phyloP scores from a whole-genome alignment of 1,139 yeast species.

The Blastobotrys persicus region DNA sequence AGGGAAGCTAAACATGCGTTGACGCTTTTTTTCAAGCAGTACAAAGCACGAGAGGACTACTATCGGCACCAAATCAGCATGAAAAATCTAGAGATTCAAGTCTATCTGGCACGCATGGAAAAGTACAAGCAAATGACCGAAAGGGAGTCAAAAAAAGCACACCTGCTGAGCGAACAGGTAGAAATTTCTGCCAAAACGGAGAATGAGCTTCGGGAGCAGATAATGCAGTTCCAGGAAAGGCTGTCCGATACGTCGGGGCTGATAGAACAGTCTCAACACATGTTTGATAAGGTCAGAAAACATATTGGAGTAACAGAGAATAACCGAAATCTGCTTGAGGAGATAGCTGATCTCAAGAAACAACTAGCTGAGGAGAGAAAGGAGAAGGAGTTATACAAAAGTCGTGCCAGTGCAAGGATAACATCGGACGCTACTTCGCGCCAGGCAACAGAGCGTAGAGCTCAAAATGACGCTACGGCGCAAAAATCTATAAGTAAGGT shows the following conservation, averaged over 20 bases:
- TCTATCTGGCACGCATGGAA: conserved; percentile 17
- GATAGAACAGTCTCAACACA: background rate
- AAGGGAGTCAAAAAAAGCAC: conserved; percentile 14
- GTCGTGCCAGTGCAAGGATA: background rate
- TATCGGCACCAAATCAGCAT: conserved; percentile 18
- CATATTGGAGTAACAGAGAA: background rate
- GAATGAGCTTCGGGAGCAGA: background rate
- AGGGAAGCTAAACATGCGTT: conserved; percentile 11
- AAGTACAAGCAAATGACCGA: conserved; percentile 12
- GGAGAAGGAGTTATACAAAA: conserved; percentile 1
- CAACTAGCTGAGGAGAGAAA: background rate
- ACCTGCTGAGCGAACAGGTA: conserved; percentile 18
- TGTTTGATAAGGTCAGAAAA: conserved; percentile 2
- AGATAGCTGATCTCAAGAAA: background rate
- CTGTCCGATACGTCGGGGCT: background rate
- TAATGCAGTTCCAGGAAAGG: background rate
- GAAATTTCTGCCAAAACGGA: conserved; percentile 14
- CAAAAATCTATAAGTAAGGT: too few species aligned
- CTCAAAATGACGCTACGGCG: too few species aligned
- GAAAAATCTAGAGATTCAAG: conserved; percentile 20
- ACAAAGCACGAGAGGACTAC: conserved; percentile 20
- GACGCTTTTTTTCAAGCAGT: conserved; percentile 18
- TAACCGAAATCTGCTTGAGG: background rate
- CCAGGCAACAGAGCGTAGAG: too few species aligned
- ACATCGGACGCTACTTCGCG: too few species aligned